Conservation (phyloP, 176 grass and related monocot species). For the Luzula sylvatica region DNA sequence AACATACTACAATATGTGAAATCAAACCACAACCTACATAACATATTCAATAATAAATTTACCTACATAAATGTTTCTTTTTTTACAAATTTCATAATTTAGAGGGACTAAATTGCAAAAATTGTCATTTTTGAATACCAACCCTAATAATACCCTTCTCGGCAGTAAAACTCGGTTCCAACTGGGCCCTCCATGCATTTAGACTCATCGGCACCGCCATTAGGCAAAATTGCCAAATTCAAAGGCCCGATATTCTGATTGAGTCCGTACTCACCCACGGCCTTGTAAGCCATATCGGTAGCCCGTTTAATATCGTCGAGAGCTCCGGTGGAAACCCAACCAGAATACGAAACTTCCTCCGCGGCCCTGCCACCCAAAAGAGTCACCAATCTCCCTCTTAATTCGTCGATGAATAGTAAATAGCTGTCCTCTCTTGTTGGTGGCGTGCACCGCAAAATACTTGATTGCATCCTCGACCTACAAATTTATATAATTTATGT, state of each 20-base stretch:
- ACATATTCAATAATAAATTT: no score
- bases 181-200: no score
- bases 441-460: constrained; percentile 79
- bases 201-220: constrained; percentile 85
- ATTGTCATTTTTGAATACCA: no score
- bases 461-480: no score
- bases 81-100: no score
- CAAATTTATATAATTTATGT: no score
- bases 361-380: constrained; percentile 91
- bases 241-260: constrained; percentile 74
- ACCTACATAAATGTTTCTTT: no score
- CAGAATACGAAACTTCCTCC: constrained; percentile 74
- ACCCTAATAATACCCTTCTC: no score
- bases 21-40: no score
- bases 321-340: constrained; percentile 87
- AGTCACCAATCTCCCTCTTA: constrained; percentile 84
- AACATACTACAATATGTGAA: no score
- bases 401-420: constrained; percentile 92
- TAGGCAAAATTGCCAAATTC: constrained; percentile 73
- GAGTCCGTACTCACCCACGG: constrained; percentile 94
- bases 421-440: constrained; percentile 88
- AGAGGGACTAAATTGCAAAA: no score
- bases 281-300: constrained; percentile 98
- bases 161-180: no score
- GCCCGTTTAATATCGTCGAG: constrained; percentile 96